These are phyloP conservation scores for Gelatoporia subvermispora DNA, from an alignment of 768 basidiomycete genomes.

Conservation along the genomic window DNA sequence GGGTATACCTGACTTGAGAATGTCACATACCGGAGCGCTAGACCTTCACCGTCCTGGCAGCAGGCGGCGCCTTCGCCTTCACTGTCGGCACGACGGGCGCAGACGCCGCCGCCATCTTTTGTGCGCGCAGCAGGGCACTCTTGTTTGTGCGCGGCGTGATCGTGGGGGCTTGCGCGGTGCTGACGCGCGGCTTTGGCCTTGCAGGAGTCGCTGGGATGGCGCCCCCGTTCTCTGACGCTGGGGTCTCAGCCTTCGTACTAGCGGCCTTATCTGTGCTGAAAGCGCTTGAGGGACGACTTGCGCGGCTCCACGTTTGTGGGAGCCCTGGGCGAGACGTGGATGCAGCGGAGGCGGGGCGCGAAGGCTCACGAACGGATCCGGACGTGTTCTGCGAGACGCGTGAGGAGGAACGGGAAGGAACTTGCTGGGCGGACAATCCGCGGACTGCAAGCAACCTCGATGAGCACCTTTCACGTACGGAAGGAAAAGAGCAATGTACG, in stretches of 20 bases:
- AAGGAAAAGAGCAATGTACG: constrained; percentile 25
- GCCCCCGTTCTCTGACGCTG: constrained; percentile 9
- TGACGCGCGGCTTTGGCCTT: constrained; percentile 47
- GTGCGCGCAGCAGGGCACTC: constrained; percentile 65
- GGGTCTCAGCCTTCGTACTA: background rate
- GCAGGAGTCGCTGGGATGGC: constrained; percentile 12
- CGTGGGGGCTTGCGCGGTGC: constrained; percentile 52
- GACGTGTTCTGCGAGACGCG: constrained; percentile 27
- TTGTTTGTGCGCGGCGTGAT: constrained; percentile 70
- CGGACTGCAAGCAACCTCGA: constrained; percentile 38
- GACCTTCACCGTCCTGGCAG: constrained; percentile 11
- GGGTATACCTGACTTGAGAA: no score
- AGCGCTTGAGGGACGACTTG: no score
- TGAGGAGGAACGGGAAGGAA: constrained; percentile 40
- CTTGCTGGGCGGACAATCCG: constrained; percentile 27
- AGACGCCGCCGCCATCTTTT: constrained; percentile 48
- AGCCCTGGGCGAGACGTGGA: background rate
- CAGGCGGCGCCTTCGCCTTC: constrained; percentile 11
- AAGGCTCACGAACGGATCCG: constrained; percentile 11
- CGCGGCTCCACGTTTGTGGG: background rate
- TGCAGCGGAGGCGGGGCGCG: constrained; percentile 20
- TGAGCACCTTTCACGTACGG: constrained; percentile 4
- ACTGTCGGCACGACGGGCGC: constrained; percentile 1
- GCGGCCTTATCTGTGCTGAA: no score
- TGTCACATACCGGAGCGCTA: background rate